Percentiles rank a stretch among this genome's conserved stretches.
Conservation (phyloP, 768 basidiomycete genomes). For the Lactifluus volemus region DNA sequence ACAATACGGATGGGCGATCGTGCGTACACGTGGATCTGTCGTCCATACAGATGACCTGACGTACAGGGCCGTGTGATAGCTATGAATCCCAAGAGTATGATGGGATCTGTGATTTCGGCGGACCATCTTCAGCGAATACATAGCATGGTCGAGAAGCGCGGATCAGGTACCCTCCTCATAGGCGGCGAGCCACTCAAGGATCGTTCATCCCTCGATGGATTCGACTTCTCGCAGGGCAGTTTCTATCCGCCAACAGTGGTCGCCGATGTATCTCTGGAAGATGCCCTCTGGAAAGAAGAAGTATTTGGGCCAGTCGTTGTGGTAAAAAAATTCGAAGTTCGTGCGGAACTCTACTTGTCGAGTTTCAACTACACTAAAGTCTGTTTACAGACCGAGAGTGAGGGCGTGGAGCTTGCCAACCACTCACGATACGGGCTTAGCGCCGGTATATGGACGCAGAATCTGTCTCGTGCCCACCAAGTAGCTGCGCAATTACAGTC, state of each 20-base stretch:
- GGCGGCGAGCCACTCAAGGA: slow-evolving; percentile 65
- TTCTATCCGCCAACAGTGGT: slow-evolving; percentile 82
- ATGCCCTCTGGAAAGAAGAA: slow-evolving; percentile 74
- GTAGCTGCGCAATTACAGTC: slow-evolving; percentile 60
- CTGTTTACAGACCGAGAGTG: slow-evolving; percentile 40
- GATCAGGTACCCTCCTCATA: slow-evolving; percentile 38
- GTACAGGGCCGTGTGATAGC: slow-evolving; percentile 35
- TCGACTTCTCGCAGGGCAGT: slow-evolving; percentile 59
- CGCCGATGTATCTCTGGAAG: slow-evolving; percentile 42
- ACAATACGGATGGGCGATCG: slow-evolving; percentile 69
- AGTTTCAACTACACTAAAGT: background rate
- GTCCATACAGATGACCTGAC: background rate
- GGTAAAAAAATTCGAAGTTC: slow-evolving; percentile 44
- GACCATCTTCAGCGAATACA: slow-evolving; percentile 60
- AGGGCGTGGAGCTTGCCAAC: slow-evolving; percentile 65
- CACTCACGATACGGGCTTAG: slow-evolving; percentile 74
- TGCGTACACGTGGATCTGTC: slow-evolving; percentile 24
- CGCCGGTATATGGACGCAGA: slow-evolving; percentile 70
- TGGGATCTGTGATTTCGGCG: slow-evolving; percentile 73
- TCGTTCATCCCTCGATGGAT: slow-evolving; percentile 55
- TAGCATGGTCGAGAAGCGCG: slow-evolving; percentile 40
- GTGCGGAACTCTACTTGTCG: slow-evolving; percentile 11
- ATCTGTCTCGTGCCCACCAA: slow-evolving; percentile 69
- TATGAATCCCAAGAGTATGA: slow-evolving; percentile 55
- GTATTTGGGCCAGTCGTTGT: slow-evolving; percentile 83